Conservation (phyloP, 2,329 filamentous ascomycete species). For the Rhytidhysteron rufulum region DNA sequence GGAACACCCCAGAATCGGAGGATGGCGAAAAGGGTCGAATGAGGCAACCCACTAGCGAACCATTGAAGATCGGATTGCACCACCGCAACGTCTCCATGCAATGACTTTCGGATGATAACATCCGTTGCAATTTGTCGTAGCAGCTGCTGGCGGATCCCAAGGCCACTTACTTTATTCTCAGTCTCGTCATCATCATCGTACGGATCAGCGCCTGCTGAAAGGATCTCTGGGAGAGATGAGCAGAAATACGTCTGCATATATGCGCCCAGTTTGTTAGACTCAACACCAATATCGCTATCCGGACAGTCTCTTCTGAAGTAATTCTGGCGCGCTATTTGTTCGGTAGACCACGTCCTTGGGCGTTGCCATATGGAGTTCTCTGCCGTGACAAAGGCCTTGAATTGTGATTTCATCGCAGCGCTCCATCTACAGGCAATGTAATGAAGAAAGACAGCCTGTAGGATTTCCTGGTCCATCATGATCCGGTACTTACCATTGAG, state of each 20-base stretch:
- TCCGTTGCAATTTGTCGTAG: conserved; percentile 40
- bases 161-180: conserved; percentile 8
- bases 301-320: conserved; percentile 5
- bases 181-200: conserved; percentile 7
- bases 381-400: conserved; percentile 9
- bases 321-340: conserved; percentile 3
- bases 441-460: conserved; percentile 45
- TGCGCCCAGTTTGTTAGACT: conserved; percentile 14
- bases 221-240: conserved; percentile 16
- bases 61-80: conserved; percentile 44
- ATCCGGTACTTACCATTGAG: conserved; percentile 45
- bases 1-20: conserved; percentile 46
- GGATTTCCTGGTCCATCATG: conserved; percentile 46
- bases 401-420: conserved; percentile 22
- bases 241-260: conserved; percentile 6
- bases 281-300: neutral
- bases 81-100: conserved; percentile 34
- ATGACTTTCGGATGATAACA: conserved; percentile 29
- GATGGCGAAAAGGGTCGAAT: conserved; percentile 42
- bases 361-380: conserved; percentile 8
- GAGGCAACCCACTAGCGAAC: conserved; percentile 43
- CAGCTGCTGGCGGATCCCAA: conserved; percentile 37
- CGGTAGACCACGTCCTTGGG: neutral
- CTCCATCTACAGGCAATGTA: conserved; percentile 39
- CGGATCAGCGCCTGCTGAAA: conserved; percentile 14